Evolutionary conservation across 345 rosid species (phyloP).

Genomic region (Angophora floribunda): DNA sequence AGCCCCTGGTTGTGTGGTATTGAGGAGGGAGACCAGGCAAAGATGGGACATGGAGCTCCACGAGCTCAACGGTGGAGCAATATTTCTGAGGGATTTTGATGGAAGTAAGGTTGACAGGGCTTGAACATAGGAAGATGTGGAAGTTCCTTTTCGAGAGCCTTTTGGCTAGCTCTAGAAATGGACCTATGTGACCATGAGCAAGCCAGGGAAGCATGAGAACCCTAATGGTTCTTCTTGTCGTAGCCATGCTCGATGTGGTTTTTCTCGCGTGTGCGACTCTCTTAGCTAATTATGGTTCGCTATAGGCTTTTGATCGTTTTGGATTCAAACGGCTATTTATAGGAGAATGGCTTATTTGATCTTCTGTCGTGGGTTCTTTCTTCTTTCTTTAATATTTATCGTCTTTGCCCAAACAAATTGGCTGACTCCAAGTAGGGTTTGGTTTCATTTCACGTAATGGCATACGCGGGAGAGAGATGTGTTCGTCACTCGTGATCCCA

Average conservation of each 20-base stretch:
- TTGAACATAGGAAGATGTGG: slow-evolving; percentile 16
- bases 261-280: neutral
- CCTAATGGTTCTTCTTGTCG: neutral
- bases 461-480: no score
- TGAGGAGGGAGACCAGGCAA: slow-evolving; percentile 34
- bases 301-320: neutral
- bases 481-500: no score
- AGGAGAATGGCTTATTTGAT: neutral
- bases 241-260: neutral
- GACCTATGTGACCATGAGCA: slow-evolving; percentile 35
- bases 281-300: neutral
- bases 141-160: slow-evolving; percentile 13
- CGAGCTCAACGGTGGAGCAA: slow-evolving; percentile 3
- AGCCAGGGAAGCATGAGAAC: slow-evolving; percentile 40
- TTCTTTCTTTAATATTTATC: neutral
- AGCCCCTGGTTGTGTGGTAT: slow-evolving; percentile 25
- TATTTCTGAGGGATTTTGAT: neutral
- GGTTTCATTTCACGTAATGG: no score
- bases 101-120: slow-evolving; percentile 6
- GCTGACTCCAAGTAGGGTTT: no score
- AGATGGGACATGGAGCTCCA: slow-evolving; percentile 19
- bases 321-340: neutral
- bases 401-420: no score
- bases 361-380: neutral
- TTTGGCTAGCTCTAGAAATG: slow-evolving; percentile 30